Base-by-base conservation (phyloP, 495 filamentous ascomycete genomes). In the Aspergillus homomorphus region DNA sequence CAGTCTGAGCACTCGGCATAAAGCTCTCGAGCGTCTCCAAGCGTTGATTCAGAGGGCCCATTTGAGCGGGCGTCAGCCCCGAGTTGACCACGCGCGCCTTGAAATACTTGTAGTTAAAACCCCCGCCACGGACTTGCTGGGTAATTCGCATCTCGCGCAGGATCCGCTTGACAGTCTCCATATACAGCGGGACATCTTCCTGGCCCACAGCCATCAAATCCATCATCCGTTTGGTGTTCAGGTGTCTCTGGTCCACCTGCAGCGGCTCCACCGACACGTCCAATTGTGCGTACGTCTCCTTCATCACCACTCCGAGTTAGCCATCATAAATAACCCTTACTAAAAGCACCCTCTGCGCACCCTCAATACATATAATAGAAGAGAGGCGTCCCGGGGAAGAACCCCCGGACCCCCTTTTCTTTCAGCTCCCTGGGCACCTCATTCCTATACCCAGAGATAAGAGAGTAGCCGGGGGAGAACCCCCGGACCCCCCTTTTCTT, bases 161-260 rank as follows among this genome's bases (percentile, higher is more conserved):
- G 23, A 89, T 81, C 4, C 79, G 77, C 46, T 81, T 68, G 0
- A 83, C 75, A 43, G 68, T 67, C 62, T 84, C 77, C 59, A 90
- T 77, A 66, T 91, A 91, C 3, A 92, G 73, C 0, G 88, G 84
- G 52, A 80, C 69, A 21, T 75, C 69, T 15, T 69, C 69, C 9
- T 77, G 69, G 7, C 73, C 76, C 8, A 87, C 80, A 1, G 84
- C 84, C 88, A 91, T 89, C 4, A 91, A 77, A 44, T 84, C 82
- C 33, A 86, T 65, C 82, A 89, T 88, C 5, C 82, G 77, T 53
- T 80, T 78, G 0, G 83, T 82, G 61, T 85, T 87, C 1, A 92
- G 77, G 45, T 89, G 72, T 0, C 68, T 67, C 52, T 86, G 72
- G 24, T 82, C 75, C 24, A 92, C 76, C 4, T 79, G 70, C 21